Conservation (phyloP, 352 stramenopile species). For the Blastocystis sp. region DNA sequence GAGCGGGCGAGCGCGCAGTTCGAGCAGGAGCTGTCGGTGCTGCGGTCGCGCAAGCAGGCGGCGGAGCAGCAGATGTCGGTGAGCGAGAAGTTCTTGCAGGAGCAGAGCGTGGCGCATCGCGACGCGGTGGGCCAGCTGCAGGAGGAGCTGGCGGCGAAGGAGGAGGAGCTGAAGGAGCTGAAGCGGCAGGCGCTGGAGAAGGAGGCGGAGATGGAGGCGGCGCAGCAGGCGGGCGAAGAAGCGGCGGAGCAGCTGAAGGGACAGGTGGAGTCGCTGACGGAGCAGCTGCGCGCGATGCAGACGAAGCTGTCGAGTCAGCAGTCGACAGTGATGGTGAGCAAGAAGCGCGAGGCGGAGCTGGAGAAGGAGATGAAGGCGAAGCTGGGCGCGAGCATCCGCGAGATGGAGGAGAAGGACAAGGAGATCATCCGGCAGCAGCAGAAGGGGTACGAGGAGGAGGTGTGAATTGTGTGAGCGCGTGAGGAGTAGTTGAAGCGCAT, state of each 20-base stretch:
- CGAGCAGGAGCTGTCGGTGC: slow-evolving; percentile 39
- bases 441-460: slow-evolving; percentile 61
- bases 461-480: background rate
- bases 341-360: slow-evolving; percentile 37
- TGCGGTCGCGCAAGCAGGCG: slow-evolving; percentile 29
- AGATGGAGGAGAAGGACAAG: slow-evolving; percentile 68
- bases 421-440: slow-evolving; percentile 70
- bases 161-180: slow-evolving; percentile 51
- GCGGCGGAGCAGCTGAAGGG: slow-evolving; percentile 44
- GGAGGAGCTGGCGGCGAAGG: background rate
- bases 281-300: slow-evolving; percentile 63
- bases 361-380: slow-evolving; percentile 40
- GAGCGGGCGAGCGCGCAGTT: slow-evolving; percentile 17
- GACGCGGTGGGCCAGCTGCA: slow-evolving; percentile 34
- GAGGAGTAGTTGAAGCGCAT: slow-evolving; percentile 27
- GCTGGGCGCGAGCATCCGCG: slow-evolving; percentile 12
- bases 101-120: slow-evolving; percentile 37
- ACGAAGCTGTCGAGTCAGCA: slow-evolving; percentile 38
- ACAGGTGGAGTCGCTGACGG: slow-evolving; percentile 32
- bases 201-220: slow-evolving; percentile 53
- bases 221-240: slow-evolving; percentile 49
- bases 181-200: slow-evolving; percentile 54
- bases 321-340: slow-evolving; percentile 12
- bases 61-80: slow-evolving; percentile 41
- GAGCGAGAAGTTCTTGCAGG: slow-evolving; percentile 52